Conservation (phyloP, 2,329 filamentous ascomycete species). For the Pseudocercospora fijiensis region DNA sequence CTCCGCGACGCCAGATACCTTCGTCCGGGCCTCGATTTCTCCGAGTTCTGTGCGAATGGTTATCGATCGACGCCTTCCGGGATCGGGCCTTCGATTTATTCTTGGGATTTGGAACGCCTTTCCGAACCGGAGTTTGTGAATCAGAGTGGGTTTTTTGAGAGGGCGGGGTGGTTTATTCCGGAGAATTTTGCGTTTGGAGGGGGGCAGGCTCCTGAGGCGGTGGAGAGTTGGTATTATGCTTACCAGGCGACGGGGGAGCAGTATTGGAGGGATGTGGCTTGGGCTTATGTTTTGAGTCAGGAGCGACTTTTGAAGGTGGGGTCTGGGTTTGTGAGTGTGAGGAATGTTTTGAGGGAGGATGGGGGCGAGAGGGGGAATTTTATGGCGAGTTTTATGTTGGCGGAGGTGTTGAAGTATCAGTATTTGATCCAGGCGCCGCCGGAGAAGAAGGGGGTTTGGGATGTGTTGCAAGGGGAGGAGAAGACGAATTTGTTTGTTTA, state of each 20-base stretch:
- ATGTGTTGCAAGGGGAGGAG: constrained; percentile 50
- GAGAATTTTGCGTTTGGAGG: constrained; percentile 29
- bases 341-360: constrained; percentile 20
- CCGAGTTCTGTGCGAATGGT: constrained; percentile 70
- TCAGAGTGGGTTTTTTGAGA: constrained; percentile 61
- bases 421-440: constrained; percentile 63
- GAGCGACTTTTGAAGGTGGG: constrained; percentile 19
- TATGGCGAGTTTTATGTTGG: constrained; percentile 85
- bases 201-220: constrained; percentile 51
- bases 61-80: constrained; percentile 67
- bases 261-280: constrained; percentile 28
- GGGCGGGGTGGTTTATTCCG: constrained; percentile 69
- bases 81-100: constrained; percentile 69
- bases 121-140: constrained; percentile 35
- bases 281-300: constrained; percentile 22
- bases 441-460: constrained; percentile 56
- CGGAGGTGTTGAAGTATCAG: constrained; percentile 79
- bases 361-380: constrained; percentile 62
- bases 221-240: constrained; percentile 31
- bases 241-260: constrained; percentile 26
- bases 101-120: constrained; percentile 38
- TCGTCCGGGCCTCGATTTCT: constrained; percentile 70
- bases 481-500: constrained; percentile 57
- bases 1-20: constrained; percentile 66
- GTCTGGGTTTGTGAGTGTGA: constrained; percentile 21